Evolutionary conservation across 2,329 filamentous ascomycete species (phyloP), one percentile per base, ranked within the genome.

Genomic region (Penicillium polonicum): DNA sequence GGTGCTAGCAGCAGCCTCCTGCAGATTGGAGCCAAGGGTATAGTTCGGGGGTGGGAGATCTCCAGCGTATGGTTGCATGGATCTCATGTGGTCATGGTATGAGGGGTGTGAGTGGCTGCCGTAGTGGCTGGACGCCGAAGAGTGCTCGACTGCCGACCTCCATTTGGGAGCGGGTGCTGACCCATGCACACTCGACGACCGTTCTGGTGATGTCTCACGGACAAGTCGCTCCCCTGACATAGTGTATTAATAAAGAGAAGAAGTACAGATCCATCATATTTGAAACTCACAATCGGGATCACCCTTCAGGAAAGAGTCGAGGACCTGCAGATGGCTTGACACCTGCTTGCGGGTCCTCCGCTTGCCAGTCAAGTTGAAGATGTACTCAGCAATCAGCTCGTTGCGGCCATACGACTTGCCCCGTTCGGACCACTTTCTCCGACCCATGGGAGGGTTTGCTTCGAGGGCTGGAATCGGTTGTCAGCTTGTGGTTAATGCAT

Each of bases 281-380:
- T 41, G 38, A 3, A 45, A 72, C 79, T 76, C 70, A 84, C 82
- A 83, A 58, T 78, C 74, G 29, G 80, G 78, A 59, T 84, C 79
- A 5, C 79, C 76, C 60, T 78, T 76, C 38, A 86, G 73, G 58
- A 83, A 81, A 13, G 78, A 79, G 68, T 85, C 84, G 21, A 87
- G 74, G 2, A 87, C 84, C 70, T 87, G 85, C 27, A 87, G 79
- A 67, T 87, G 85, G 64, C 85, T 87, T 0, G 85, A 87, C 5
- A 87, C 82, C 66, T 87, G 83, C 69, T 87, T 87, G 50, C 85
- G 77, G 17, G 71, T 73, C 52, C 85, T 76, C 27, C 65, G 67
- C 55, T 80, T 80, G 23, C 84, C 83, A 7, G 84, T 86, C 57
- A 78, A 74, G 55, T 79, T 79, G 62, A 76, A 73, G 58, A 87